These are phyloP conservation scores for Saturnispora mendoncae DNA, from an alignment of 805 yeast species.

Conservation along the genomic window DNA sequence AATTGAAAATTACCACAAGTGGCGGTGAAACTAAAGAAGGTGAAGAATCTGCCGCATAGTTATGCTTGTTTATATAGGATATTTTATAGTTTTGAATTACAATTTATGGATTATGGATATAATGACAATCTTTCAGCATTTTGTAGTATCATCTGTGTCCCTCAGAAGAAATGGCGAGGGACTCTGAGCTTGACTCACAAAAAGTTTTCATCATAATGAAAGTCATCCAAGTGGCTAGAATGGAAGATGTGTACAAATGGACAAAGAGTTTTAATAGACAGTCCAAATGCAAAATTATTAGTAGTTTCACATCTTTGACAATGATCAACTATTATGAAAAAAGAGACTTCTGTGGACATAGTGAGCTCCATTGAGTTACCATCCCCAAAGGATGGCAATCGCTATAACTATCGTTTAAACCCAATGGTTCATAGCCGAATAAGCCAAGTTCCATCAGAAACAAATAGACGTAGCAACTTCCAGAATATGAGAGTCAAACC, in stretches of 20 bases:
- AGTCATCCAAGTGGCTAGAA: background rate
- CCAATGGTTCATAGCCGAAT: constrained; percentile 19
- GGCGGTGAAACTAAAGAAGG: background rate
- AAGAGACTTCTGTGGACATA: constrained; percentile 15
- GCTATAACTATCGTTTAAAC: constrained; percentile 20
- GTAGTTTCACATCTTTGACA: constrained; percentile 18
- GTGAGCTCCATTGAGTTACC: constrained; percentile 26
- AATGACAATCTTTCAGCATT: constrained; percentile 4
- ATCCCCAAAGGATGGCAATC: constrained; percentile 15
- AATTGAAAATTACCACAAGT: constrained; percentile 7
- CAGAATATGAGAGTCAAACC: background rate
- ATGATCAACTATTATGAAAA: constrained; percentile 14
- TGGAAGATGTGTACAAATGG: background rate
- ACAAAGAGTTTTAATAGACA: too few relatives aligned
- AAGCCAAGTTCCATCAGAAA: constrained; percentile 10
- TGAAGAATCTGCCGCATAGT: too few relatives aligned
- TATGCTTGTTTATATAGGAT: too few relatives aligned
- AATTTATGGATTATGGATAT: background rate
- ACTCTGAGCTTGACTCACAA: constrained; percentile 22
- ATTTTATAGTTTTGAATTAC: background rate
- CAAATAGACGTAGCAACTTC: background rate
- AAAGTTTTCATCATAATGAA: constrained; percentile 12
- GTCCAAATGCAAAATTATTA: background rate
- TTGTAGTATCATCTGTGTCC: constrained; percentile 16
- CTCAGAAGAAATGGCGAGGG: constrained; percentile 15